Base-by-base conservation (phyloP, 2,329 filamentous ascomycete genomes). In the Fusarium acutatum region DNA sequence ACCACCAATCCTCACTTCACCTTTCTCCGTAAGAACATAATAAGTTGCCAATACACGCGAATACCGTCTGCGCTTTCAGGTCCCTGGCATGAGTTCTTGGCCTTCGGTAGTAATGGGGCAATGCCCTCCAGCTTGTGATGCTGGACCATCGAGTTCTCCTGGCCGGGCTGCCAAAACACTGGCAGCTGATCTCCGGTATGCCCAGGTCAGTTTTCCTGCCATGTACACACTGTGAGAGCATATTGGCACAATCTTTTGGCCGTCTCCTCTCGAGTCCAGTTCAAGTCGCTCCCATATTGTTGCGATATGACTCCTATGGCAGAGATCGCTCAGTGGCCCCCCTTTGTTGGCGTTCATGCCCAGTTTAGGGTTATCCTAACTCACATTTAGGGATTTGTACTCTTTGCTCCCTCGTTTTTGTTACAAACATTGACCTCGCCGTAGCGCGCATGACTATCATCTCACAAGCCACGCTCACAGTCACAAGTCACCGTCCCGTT, bases 241-340 rank as follows among this genome's bases (percentile, higher is more conserved):
- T 28, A 6, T 5, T n/a, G 1, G 2, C 6, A 13, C 14, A 7
- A 10, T 4, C 14, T n/a, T 28, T 28, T 6, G 2, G 18, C 6
- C 24, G 14, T 15, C 24, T 28, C 34, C 20, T 26, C 11, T 26
- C 10, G 6, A 17, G 3, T 28, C 2, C 14, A 38, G 11, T 22
- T n/a, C 24, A 53, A 7, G 14, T 28, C 17, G 20, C 20, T 28
- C 10, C 24, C 20, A 7, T n/a, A 17, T 2, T 8, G 7, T 13
- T 28, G 34, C 18, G 18, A 26, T 7, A 17, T 18, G 8, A n/a
- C 6, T 38, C 28, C 10, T 11, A 22, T 37, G 14, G 4, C 20
- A 37, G 13, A 13, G 24, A 15, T 17, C 24, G 4, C 7, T 9
- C 20, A 11, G 24, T 52, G 8, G 6, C n/a, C 24, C 20, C 14